phyloP scores from a whole-genome alignment of 192 early-diverging fungal species.

The Podila verticillata region DNA sequence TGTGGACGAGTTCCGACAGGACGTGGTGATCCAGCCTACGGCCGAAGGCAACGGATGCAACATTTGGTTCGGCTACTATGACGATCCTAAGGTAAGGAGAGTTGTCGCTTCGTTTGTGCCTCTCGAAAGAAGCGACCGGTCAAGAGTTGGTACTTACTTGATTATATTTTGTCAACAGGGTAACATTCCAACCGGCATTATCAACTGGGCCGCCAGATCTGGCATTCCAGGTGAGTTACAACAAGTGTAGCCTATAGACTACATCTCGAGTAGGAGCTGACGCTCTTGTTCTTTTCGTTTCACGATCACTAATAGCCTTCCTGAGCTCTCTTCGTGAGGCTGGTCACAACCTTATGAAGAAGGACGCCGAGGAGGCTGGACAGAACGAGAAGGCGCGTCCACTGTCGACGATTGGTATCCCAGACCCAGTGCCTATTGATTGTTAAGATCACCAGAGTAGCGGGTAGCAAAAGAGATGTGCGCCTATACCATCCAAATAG shows the following conservation, averaged over 20 bases:
- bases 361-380: not conserved
- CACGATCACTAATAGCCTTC: constrained; percentile 20
- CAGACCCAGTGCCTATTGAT: not conserved
- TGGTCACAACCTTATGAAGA: constrained; percentile 30
- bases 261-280: not conserved
- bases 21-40: constrained; percentile 51
- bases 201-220: constrained; percentile 42
- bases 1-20: constrained; percentile 59
- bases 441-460: not conserved
- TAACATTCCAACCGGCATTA: constrained; percentile 36
- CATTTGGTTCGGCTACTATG: constrained; percentile 57
- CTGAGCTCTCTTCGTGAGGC: constrained; percentile 26
- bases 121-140: not conserved
- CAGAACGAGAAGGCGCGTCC: constrained; percentile 18
- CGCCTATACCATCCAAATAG: not conserved
- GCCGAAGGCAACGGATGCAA: constrained; percentile 50
- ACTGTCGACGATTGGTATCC: not conserved
- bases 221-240: constrained; percentile 34
- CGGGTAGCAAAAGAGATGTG: not conserved
- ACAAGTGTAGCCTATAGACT: not conserved
- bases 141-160: too few species aligned
- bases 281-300: not conserved
- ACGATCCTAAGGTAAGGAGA: constrained; percentile 54
- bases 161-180: constrained; percentile 4
- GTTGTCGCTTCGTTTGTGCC: not conserved